Evolutionary conservation across 306 rosid species (phyloP).

Genomic region (Carpinus viminea): DNA sequence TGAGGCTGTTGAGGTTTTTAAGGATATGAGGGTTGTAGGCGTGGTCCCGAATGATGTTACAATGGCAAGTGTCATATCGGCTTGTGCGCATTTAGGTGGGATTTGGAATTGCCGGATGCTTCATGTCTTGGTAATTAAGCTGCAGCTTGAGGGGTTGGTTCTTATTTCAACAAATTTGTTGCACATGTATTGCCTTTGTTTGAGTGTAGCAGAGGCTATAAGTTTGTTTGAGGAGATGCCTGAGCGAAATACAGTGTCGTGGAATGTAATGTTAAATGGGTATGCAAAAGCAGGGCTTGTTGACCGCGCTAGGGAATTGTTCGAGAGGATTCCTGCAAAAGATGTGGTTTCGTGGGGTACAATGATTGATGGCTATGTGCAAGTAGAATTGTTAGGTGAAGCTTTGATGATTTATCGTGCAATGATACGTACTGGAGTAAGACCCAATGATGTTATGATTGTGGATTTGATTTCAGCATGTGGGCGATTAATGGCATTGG

Average conservation of each 20-base stretch:
- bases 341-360: slow-evolving; percentile 94
- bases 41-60: slow-evolving; percentile 72
- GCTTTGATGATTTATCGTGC: slow-evolving; percentile 57
- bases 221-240: slow-evolving; percentile 66
- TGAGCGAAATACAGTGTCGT: slow-evolving; percentile 64
- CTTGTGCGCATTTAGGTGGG: slow-evolving; percentile 57
- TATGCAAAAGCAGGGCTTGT: slow-evolving; percentile 68
- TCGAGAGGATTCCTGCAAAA: slow-evolving; percentile 57
- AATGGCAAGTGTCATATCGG: slow-evolving; percentile 64
- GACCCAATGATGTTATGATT: slow-evolving; percentile 70
- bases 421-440: slow-evolving; percentile 55
- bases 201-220: slow-evolving; percentile 56
- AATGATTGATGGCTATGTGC: slow-evolving; percentile 74
- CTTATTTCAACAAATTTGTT: slow-evolving; percentile 71
- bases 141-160: slow-evolving; percentile 50
- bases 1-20: slow-evolving; percentile 68
- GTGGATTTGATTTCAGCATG: slow-evolving; percentile 81
- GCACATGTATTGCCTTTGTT: slow-evolving; percentile 72
- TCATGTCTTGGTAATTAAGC: slow-evolving; percentile 60
- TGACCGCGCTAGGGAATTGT: slow-evolving; percentile 60
- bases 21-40: slow-evolving; percentile 59
- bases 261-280: slow-evolving; percentile 91
- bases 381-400: slow-evolving; percentile 52
- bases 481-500: slow-evolving; percentile 46
- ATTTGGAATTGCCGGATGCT: slow-evolving; percentile 64